Evolutionary conservation across 2,329 filamentous ascomycete species (phyloP).

Genomic region (Penicillium sp.): DNA sequence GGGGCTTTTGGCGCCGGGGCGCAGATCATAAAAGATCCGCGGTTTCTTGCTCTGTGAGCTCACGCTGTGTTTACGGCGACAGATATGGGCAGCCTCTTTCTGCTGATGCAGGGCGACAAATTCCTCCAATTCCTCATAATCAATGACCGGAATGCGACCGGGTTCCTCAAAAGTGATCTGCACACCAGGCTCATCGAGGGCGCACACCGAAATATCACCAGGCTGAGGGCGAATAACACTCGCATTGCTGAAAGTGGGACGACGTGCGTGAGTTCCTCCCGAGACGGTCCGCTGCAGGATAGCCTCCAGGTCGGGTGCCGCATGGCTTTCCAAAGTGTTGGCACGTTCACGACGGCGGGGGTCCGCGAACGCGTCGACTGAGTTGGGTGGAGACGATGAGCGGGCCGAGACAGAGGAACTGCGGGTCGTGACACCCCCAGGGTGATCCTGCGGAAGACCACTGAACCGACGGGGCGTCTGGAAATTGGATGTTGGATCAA

Average conservation of each 20-base stretch:
- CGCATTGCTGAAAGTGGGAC: conserved; percentile 54
- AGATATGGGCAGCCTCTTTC: conserved; percentile 40
- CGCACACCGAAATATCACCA: conserved; percentile 31
- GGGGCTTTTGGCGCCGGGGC: conserved; percentile 36
- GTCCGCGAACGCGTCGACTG: conserved; percentile 93
- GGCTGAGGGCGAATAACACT: conserved; percentile 49
- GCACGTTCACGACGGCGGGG: conserved; percentile 76
- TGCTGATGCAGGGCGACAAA: conserved; percentile 63
- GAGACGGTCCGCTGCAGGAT: conserved; percentile 67
- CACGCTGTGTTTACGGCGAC: conserved; percentile 39
- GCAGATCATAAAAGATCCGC: conserved; percentile 58
- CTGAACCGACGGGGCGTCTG: conserved; percentile 31
- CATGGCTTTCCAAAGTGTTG: conserved; percentile 58
- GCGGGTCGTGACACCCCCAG: conserved; percentile 38
- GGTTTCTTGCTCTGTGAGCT: conserved; percentile 47
- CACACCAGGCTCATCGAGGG: conserved; percentile 70
- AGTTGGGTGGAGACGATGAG: conserved; percentile 85
- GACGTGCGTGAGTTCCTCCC: conserved; percentile 56
- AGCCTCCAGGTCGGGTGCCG: conserved; percentile 50
- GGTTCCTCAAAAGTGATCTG: conserved; percentile 64
- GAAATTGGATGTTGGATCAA: conserved; percentile 37
- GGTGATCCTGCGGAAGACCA: conserved; percentile 34
- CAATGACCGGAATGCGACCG: conserved; percentile 74
- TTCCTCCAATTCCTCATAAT: conserved; percentile 90
- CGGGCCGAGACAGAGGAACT: conserved; percentile 53